Conservation (phyloP, 2,329 filamentous ascomycete species). For the Fusarium aywerte region DNA sequence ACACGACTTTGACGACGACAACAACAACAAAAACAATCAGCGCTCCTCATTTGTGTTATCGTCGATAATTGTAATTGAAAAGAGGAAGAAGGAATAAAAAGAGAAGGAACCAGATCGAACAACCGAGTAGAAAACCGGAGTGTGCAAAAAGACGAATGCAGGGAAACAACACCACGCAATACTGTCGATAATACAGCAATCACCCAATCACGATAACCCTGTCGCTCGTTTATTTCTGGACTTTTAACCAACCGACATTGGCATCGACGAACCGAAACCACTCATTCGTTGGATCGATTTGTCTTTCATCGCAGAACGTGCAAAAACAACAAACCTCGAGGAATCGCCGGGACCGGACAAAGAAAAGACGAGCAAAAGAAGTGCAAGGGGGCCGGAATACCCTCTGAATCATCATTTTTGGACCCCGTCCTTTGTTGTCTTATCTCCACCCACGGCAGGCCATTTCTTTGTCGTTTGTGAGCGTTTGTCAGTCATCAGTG, state of each 20-base stretch:
- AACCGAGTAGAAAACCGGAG: slow-evolving; percentile 1
- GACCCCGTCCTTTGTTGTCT: slow-evolving; percentile 23
- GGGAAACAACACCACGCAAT: slow-evolving; percentile 32
- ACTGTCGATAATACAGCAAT: slow-evolving; percentile 20
- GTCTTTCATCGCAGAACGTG: slow-evolving; percentile 11
- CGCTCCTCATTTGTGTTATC: slow-evolving; percentile 40
- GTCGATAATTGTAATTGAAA: slow-evolving; percentile 41
- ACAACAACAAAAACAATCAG: slow-evolving; percentile 14
- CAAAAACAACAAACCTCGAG: not conserved
- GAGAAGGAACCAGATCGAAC: slow-evolving; percentile 19
- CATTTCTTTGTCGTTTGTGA: slow-evolving; percentile 29
- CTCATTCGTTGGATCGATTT: slow-evolving; percentile 21
- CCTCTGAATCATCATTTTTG: slow-evolving; percentile 18
- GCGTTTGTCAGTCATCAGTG: slow-evolving; percentile 16
- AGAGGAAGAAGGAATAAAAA: slow-evolving; percentile 2
- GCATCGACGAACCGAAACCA: slow-evolving; percentile 14
- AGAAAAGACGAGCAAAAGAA: slow-evolving; percentile 12
- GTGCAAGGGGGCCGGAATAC: slow-evolving; percentile 36
- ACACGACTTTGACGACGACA: slow-evolving; percentile 39
- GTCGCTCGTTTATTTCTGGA: slow-evolving; percentile 29
- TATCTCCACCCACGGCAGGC: slow-evolving; percentile 11
- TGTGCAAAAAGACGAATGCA: slow-evolving; percentile 1
- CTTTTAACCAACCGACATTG: slow-evolving; percentile 6
- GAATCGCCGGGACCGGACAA: slow-evolving; percentile 11
- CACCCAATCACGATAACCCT: slow-evolving; percentile 33